Base-by-base conservation (phyloP, 192 early-diverging fungal species). In the Linderina pennispora region DNA sequence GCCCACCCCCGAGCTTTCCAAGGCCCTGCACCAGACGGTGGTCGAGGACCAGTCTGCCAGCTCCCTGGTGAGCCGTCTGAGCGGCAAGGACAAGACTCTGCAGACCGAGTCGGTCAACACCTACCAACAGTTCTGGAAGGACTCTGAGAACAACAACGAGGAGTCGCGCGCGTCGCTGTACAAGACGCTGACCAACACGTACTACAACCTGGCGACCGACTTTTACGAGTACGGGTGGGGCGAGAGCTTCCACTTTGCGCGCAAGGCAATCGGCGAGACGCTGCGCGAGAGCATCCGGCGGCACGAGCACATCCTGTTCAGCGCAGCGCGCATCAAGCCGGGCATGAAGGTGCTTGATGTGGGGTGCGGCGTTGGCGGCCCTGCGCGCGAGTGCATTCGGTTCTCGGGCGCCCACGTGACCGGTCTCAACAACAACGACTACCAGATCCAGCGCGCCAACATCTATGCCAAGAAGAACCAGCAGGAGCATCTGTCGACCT, bases 391-490 rank as follows among this genome's bases (percentile, higher is more conserved):
- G 49, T 91, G 94, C 56, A 78, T 84, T 40, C 79, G 86, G 46
- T 89, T 96, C 48, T 83, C 85, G n/a, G 92, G 88, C 14, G 88
- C 91, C 22, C 80, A 85, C 44, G 77, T 97, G 39, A 87, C 86
- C 3, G 93, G 94, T n/a, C 63, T 97, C 24, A 97, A 97, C 74
- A 97, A 96, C 81, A 97, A 97, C 65, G 84, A 87, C 32, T 92
- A 96, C 55, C 94, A 97, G 71, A 83, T 96, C 47, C 58, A 83
- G 32, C 80, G 91, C 13, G 89, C 86, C 34, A 61, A 60, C 19
- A 76, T 81, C 34, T 87, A 93, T 45, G 84, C 89, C 28, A 65
- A 68, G 43, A 80, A 80, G 56, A 58, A 67, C 36, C 81, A 84
- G 23, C 80, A 94, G 22, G 65, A 80, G 9, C 44, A 68, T 10